Evolutionary conservation across 2,329 filamentous ascomycete species (phyloP).

Genomic region (Emmonsiellopsis sp.): DNA sequence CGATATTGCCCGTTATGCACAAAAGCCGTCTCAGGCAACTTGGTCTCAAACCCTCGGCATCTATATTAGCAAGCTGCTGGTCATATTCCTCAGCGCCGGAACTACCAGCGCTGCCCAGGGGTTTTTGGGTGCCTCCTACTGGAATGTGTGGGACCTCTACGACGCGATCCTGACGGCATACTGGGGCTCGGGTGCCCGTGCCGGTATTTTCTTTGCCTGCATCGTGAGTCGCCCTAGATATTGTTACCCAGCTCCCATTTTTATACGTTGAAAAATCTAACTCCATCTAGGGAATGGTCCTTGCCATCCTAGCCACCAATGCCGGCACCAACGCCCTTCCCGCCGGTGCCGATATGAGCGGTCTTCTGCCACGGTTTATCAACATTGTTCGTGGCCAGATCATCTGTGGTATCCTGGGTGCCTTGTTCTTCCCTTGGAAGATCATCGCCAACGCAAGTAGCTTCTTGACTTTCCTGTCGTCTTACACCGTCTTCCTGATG

Average conservation of each 20-base stretch:
- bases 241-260: too few relatives aligned
- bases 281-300: constrained; percentile 18
- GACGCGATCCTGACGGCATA: constrained; percentile 30
- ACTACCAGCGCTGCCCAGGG: constrained; percentile 30
- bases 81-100: background rate
- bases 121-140: constrained; percentile 30
- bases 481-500: constrained; percentile 35
- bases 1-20: constrained; percentile 33
- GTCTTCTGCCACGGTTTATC: constrained; percentile 34
- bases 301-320: constrained; percentile 37
- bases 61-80: background rate
- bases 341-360: constrained; percentile 34
- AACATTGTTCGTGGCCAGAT: constrained; percentile 37
- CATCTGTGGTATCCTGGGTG: constrained; percentile 29
- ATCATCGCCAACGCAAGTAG: constrained; percentile 31
- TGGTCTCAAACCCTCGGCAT: background rate
- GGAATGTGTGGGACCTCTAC: constrained; percentile 40
- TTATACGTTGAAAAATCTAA: too few relatives aligned
- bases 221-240: constrained; percentile 5
- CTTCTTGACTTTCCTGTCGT: constrained; percentile 36
- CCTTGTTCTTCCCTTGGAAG: constrained; percentile 34
- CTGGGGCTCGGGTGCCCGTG: constrained; percentile 30
- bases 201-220: constrained; percentile 32
- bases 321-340: constrained; percentile 35
- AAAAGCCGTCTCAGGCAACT: constrained; percentile 16